Percentiles rank a stretch among this genome's conserved stretches.
Evolutionary conservation across 495 filamentous ascomycete genomes (phyloP).

Genomic region (Penicillium subrubescens): DNA sequence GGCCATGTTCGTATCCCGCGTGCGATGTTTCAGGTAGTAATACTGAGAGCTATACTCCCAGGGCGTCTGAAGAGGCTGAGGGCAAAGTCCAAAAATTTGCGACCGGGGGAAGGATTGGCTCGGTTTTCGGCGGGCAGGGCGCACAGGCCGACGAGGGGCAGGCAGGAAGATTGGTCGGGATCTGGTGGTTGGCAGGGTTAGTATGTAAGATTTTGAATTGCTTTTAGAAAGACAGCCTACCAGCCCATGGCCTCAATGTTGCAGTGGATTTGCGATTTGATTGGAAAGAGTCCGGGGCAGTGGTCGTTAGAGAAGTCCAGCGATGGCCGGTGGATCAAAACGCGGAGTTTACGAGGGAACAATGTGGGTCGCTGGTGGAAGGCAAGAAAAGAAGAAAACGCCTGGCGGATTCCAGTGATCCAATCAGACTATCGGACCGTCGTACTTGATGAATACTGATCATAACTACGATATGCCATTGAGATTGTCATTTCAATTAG

Average conservation of each 20-base stretch:
- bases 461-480: too few species aligned
- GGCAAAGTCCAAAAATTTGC: neutral
- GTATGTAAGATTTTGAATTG: neutral
- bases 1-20: slow-evolving; percentile 29
- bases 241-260: slow-evolving; percentile 1
- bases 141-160: slow-evolving; percentile 3
- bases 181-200: slow-evolving; percentile 1
- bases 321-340: slow-evolving; percentile 1
- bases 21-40: neutral
- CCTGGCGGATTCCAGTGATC: neutral
- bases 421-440: too few species aligned
- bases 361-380: slow-evolving; percentile 1
- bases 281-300: neutral
- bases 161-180: neutral
- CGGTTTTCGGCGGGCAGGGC: slow-evolving; percentile 3
- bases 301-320: neutral
- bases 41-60: neutral
- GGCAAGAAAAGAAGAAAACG: neutral
- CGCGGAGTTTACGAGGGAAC: slow-evolving; percentile 4
- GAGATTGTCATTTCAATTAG: neutral
- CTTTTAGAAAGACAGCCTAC: neutral
- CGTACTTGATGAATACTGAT: too few species aligned
- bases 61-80: neutral
- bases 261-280: neutral
- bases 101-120: slow-evolving; percentile 5